A percentile compares a stretch with the other conserved stretches of the same genome.
These are phyloP conservation scores for Fusarium torreyae DNA, from an alignment of 2,329 filamentous ascomycete species.

Conservation along the genomic window DNA sequence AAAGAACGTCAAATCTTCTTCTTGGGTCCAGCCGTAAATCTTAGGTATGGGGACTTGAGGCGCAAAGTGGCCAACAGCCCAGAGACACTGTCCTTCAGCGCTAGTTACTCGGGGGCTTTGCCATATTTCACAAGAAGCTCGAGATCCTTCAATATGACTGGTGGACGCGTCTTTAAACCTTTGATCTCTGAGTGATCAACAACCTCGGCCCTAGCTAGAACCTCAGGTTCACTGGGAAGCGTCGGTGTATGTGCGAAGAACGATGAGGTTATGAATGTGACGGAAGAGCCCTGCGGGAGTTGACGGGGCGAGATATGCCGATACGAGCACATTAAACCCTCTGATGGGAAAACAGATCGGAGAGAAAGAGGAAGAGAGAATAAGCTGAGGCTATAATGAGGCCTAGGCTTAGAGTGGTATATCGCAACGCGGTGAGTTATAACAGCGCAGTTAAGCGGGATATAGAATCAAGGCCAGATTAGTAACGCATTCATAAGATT, in stretches of 20 bases:
- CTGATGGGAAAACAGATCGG: too few relatives aligned
- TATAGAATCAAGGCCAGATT: too few relatives aligned
- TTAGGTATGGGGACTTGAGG: conserved; percentile 32
- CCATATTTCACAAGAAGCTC: conserved; percentile 35
- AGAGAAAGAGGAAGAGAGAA: too few relatives aligned
- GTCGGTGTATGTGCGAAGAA: not conserved
- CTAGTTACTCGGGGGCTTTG: not conserved
- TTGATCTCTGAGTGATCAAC: not conserved
- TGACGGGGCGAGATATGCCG: not conserved
- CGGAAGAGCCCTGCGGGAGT: not conserved
- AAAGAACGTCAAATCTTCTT: conserved; percentile 8
- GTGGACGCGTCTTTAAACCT: not conserved
- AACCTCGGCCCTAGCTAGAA: conserved; percentile 1
- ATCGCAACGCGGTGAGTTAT: too few relatives aligned
- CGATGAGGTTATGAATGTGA: not conserved
- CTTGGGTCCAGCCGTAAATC: conserved; percentile 28
- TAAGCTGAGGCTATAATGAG: too few relatives aligned
- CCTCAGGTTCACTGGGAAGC: conserved; percentile 1
- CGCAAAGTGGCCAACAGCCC: conserved; percentile 2
- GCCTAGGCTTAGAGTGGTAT: too few relatives aligned
- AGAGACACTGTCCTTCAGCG: not conserved
- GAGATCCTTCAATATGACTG: conserved; percentile 16
- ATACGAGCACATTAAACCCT: too few relatives aligned
- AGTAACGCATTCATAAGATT: too few relatives aligned
- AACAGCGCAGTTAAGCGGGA: too few relatives aligned